phyloP scores from a whole-genome alignment of 495 filamentous ascomycete species.

The Trypethelium eluteriae region DNA sequence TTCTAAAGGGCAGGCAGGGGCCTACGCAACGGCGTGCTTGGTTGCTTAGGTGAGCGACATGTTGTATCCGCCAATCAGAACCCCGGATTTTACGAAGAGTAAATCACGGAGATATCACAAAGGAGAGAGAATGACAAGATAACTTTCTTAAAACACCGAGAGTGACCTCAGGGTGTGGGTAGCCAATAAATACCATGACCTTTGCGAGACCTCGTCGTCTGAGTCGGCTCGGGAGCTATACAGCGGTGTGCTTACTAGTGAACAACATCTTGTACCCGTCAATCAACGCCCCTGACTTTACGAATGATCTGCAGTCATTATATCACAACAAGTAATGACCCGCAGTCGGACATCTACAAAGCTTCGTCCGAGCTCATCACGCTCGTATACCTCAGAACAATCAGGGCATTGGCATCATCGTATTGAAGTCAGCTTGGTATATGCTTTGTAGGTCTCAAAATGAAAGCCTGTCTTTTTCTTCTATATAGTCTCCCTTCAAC shows the following conservation, averaged over 20 bases:
- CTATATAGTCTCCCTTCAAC: neutral
- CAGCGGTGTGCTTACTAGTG: neutral
- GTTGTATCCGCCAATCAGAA: too few species aligned
- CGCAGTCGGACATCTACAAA: neutral
- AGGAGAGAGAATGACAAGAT: too few species aligned
- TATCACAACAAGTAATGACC: neutral
- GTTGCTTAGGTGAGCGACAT: too few species aligned
- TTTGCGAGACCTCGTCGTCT: slow-evolving; percentile 4
- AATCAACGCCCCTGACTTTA: slow-evolving; percentile 1
- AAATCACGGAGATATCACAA: too few species aligned
- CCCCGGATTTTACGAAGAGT: too few species aligned
- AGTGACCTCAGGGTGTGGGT: neutral
- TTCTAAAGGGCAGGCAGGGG: too few species aligned
- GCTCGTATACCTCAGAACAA: neutral
- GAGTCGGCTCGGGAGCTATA: neutral
- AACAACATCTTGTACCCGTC: neutral
- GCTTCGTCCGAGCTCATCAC: neutral
- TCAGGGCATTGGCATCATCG: neutral
- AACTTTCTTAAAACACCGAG: too few species aligned
- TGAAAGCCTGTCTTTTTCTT: neutral
- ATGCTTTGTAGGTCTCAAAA: neutral
- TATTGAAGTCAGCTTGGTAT: neutral
- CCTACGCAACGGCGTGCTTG: too few species aligned
- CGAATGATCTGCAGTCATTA: neutral
- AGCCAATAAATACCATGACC: neutral